Evolutionary conservation across 2,329 filamentous ascomycete genomes (phyloP).

Genomic region (Botrytis aclada): DNA sequence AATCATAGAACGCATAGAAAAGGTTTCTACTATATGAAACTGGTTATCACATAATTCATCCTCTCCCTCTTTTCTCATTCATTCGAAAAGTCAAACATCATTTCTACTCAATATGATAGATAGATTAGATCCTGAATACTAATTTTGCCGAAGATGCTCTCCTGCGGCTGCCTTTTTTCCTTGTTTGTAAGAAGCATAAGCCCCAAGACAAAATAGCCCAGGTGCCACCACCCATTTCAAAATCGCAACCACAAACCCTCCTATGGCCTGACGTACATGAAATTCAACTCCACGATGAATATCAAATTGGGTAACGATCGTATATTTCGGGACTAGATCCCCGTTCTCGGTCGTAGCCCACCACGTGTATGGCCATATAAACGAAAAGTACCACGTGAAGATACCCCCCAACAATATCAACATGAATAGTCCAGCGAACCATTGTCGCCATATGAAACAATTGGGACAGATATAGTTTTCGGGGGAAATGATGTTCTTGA

Average conservation of each 20-base stretch:
- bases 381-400: not conserved
- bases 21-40: not conserved
- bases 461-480: not conserved
- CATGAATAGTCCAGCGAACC: not conserved
- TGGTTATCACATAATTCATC: not conserved
- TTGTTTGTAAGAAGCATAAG: too few species aligned
- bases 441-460: not conserved
- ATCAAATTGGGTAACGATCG: not conserved
- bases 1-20: not conserved
- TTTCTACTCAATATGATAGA: too few species aligned
- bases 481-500: not conserved
- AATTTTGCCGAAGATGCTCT: too few species aligned
- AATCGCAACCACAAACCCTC: not conserved
- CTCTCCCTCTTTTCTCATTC: not conserved
- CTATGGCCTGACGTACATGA: not conserved
- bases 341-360: not conserved
- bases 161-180: too few species aligned
- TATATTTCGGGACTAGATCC: not conserved
- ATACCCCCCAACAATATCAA: not conserved
- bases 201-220: too few species aligned
- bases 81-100: too few species aligned
- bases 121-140: too few species aligned
- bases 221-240: not conserved
- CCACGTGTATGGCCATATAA: not conserved
- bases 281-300: not conserved